Conservation (phyloP, 257 asterid species). For the Nicotiana obtusifolia region DNA sequence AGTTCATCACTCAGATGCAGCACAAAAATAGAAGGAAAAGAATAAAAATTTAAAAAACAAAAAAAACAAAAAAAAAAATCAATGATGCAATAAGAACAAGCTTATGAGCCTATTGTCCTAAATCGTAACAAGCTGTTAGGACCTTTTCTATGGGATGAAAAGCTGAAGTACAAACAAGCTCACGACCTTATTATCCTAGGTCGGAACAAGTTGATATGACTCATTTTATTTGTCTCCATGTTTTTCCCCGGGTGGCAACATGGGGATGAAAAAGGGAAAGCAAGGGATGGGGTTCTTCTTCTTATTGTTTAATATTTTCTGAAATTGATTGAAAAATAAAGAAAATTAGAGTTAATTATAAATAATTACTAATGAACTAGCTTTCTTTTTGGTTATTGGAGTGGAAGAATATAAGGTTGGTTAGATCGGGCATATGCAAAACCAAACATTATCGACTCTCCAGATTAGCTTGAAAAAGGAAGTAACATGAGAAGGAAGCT, state of each 20-base stretch:
- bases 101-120: too few species aligned
- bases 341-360: neutral
- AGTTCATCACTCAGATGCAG: neutral
- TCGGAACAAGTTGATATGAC: neutral
- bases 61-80: too few species aligned
- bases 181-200: neutral
- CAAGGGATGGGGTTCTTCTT: neutral
- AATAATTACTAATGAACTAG: neutral
- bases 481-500: neutral
- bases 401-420: neutral
- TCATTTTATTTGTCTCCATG: neutral
- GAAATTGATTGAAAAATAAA: neutral
- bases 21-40: neutral
- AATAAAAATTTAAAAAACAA: neutral
- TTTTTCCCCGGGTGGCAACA: too few species aligned
- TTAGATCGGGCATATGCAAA: neutral
- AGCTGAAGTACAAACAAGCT: too few species aligned
- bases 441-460: neutral
- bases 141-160: too few species aligned
- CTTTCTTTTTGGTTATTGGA: neutral
- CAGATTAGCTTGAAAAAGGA: neutral
- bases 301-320: neutral
- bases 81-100: too few species aligned
- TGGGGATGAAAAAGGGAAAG: neutral
- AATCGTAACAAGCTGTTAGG: too few species aligned